Evolutionary conservation across 306 rosid species (phyloP).

Genomic region (Quercus dentata): DNA sequence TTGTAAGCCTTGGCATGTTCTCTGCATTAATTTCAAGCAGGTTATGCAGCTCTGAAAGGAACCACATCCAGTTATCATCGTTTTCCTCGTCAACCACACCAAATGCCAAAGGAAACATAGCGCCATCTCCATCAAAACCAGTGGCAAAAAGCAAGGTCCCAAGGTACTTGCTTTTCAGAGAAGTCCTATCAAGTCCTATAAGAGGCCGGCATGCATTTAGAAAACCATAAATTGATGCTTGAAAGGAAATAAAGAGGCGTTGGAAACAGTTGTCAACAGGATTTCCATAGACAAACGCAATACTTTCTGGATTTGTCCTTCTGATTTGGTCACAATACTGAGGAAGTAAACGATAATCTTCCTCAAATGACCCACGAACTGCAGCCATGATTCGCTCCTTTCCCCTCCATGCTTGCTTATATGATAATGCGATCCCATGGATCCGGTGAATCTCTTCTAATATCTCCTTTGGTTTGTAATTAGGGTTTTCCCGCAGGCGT

Average conservation of each 20-base stretch:
- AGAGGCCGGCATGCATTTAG: slow-evolving; percentile 56
- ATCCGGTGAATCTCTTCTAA: slow-evolving; percentile 53
- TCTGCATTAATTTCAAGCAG: slow-evolving; percentile 48
- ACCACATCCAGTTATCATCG: slow-evolving; percentile 61
- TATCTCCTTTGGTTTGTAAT: slow-evolving; percentile 52
- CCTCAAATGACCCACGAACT: slow-evolving; percentile 54
- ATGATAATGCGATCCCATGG: slow-evolving; percentile 48
- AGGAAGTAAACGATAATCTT: slow-evolving; percentile 50
- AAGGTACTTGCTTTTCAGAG: slow-evolving; percentile 51
- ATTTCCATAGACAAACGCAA: slow-evolving; percentile 44
- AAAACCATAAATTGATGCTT: slow-evolving; percentile 53
- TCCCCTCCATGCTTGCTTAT: slow-evolving; percentile 57
- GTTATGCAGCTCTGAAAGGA: slow-evolving; percentile 44
- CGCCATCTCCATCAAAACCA: slow-evolving; percentile 57
- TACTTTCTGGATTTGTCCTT: slow-evolving; percentile 50
- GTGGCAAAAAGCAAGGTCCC: slow-evolving; percentile 54
- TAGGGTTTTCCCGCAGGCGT: slow-evolving; percentile 46
- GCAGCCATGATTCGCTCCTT: slow-evolving; percentile 54
- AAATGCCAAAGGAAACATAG: slow-evolving; percentile 46
- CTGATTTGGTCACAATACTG: slow-evolving; percentile 51
- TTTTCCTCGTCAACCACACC: slow-evolving; percentile 57
- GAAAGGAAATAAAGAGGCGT: slow-evolving; percentile 49
- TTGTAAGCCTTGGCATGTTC: slow-evolving; percentile 53
- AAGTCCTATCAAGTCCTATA: slow-evolving; percentile 45
- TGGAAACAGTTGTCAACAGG: slow-evolving; percentile 41